Evolutionary conservation across 305 asterid genomes (phyloP).

Genomic region (Rubia peregrina): DNA sequence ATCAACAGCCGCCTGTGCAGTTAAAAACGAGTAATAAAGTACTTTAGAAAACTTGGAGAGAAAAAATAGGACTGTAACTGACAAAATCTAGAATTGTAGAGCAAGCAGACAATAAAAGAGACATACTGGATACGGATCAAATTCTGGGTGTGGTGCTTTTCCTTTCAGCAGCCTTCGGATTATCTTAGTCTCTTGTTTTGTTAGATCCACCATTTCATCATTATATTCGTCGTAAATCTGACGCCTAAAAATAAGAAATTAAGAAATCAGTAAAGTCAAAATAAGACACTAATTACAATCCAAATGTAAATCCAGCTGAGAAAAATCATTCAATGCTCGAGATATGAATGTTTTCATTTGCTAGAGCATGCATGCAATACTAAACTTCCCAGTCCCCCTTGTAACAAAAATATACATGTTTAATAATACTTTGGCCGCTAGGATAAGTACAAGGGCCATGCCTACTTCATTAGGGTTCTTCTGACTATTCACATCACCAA

Average conservation of each 20-base stretch:
- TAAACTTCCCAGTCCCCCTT: not conserved
- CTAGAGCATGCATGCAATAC: not conserved
- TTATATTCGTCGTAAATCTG: constrained; percentile 71
- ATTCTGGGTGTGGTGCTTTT: constrained; percentile 89
- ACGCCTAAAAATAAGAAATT: constrained; percentile 50
- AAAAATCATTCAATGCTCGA: not conserved
- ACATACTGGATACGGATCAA: constrained; percentile 84
- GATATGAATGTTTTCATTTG: not conserved
- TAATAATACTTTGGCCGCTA: not conserved
- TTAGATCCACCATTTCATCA: constrained; percentile 86
- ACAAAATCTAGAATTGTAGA: not conserved
- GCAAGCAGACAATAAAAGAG: constrained; percentile 13
- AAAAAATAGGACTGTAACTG: not conserved
- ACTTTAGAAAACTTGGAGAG: constrained; percentile 11
- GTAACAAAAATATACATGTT: not conserved
- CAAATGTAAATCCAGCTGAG: not conserved
- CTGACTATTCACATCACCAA: not conserved
- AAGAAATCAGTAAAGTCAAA: not conserved
- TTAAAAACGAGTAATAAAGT: constrained; percentile 14
- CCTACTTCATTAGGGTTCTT: not conserved
- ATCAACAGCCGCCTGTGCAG: constrained; percentile 73
- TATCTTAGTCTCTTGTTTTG: constrained; percentile 60
- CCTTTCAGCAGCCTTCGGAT: constrained; percentile 64
- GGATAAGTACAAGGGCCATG: not conserved
- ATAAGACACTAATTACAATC: not conserved